Base-by-base conservation (phyloP, 345 rosid species). In the Populus deltoides region DNA sequence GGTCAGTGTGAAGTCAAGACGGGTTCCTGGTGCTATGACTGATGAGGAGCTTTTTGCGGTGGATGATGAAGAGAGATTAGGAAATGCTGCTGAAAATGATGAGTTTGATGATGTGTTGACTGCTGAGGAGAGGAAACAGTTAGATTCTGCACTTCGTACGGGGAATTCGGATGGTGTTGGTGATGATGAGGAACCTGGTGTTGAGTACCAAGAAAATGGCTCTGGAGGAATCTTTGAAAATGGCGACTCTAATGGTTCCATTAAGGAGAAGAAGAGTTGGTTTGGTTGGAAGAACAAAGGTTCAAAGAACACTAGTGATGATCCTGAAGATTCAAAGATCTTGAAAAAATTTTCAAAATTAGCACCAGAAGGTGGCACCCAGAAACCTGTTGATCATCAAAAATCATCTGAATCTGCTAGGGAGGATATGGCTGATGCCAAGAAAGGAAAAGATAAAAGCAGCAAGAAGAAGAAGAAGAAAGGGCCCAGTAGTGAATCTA, bases 11-110 rank as follows among this genome's bases (percentile, higher is more conserved):
- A 97, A 97, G 81, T 97, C 98, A 31, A 92, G 99, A 70, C 81
- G 97, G 59, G 98, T 96, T 83, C 98, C 99, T 22, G 99, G 99
- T 82, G 98, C 99, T 57, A 89, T 94, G 95, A 92, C 97, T 76
- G 99, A 94, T 83, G 98, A 94, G 81, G 99, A 97, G 77, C 95
- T 97, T 68, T 97, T 97, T 85, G 85, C 99, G 2, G 94, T 82
- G 83, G 95, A 90, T 62, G 88, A 89, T 70, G 99, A 91, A 76
- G 98, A 91, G 27, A 86, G 87, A 75, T 72, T 86, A 68, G 93
- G 77, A 41, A 89, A 86, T 72, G 88, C 88, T 67, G 89, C 86
- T 66, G 97, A 88, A 10, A 82, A 87, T 25, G 90, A 92, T 36
- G 97, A 91, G 38, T 89, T 89, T 76, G 97, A 90, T 73, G 99